These are phyloP conservation scores for Microdochium bolleyi DNA, from an alignment of 2,329 filamentous ascomycete species.

Conservation along the genomic window DNA sequence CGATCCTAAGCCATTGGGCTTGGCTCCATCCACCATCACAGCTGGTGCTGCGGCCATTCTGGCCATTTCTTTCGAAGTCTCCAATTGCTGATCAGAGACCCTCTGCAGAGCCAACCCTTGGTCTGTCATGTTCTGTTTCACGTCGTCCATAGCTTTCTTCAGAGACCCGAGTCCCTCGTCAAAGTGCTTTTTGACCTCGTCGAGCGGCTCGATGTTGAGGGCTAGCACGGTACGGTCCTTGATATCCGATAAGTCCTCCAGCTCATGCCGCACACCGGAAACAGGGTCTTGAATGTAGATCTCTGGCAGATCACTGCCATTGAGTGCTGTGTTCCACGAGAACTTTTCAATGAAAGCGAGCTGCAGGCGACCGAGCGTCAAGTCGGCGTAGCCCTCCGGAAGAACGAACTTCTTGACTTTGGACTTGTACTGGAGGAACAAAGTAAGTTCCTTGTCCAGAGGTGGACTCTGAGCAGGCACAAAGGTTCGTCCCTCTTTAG, in stretches of 20 bases:
- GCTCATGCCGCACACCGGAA: constrained; percentile 91
- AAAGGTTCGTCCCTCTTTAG: constrained; percentile 45
- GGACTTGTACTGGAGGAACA: constrained; percentile 94
- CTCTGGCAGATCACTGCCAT: constrained; percentile 86
- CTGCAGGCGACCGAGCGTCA: constrained; percentile 83
- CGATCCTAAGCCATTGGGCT: constrained; percentile 20
- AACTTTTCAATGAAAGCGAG: constrained; percentile 98
- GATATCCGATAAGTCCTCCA: constrained; percentile 87
- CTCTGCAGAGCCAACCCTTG: constrained; percentile 76
- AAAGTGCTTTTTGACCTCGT: constrained; percentile 94
- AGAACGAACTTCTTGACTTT: constrained; percentile 96
- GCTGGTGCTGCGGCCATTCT: constrained; percentile 40
- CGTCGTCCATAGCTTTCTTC: constrained; percentile 74
- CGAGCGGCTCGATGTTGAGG: constrained; percentile 83
- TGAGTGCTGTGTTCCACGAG: constrained; percentile 95
- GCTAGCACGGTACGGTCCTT: constrained; percentile 95
- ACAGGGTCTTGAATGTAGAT: constrained; percentile 97
- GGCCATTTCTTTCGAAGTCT: constrained; percentile 81
- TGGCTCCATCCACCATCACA: constrained; percentile 41
- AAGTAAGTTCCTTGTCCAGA: constrained; percentile 74
- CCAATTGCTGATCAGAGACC: constrained; percentile 85
- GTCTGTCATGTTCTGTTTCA: constrained; percentile 76
- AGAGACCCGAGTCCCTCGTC: constrained; percentile 83
- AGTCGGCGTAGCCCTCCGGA: constrained; percentile 71
- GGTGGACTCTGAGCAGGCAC: constrained; percentile 60